Percentiles rank a stretch among this genome's conserved stretches.
Conservation (phyloP, 768 basidiomycete species). For the Tulasnella calospora region DNA sequence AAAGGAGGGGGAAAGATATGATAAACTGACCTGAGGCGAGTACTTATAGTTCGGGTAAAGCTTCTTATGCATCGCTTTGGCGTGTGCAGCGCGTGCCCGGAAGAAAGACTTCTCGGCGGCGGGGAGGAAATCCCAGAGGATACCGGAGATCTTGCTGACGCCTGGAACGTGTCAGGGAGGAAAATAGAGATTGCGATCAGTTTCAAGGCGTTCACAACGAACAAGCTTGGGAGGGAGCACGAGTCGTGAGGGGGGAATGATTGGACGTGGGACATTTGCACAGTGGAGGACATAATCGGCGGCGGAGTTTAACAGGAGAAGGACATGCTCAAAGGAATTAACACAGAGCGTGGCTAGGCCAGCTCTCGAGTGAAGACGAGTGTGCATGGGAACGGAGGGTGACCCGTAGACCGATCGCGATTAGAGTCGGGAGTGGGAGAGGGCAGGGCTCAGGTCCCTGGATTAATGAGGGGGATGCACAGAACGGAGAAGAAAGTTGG, state of each 20-base stretch:
- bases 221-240: background rate
- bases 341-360: slow-evolving; percentile 1
- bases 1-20: background rate
- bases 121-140: slow-evolving; percentile 30
- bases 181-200: slow-evolving; percentile 7
- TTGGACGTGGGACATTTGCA: slow-evolving; percentile 12
- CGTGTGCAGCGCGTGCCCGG: slow-evolving; percentile 28
- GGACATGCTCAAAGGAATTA: slow-evolving; percentile 11
- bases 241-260: background rate
- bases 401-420: background rate
- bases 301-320: slow-evolving; percentile 21
- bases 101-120: slow-evolving; percentile 30
- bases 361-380: slow-evolving; percentile 4
- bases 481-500: background rate
- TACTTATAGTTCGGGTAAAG: slow-evolving; percentile 33
- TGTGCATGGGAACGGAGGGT: slow-evolving; percentile 5
- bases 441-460: slow-evolving; percentile 6
- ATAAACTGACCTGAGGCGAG: slow-evolving; percentile 25
- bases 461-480: background rate
- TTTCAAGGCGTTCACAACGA: slow-evolving; percentile 5
- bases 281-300: slow-evolving; percentile 2
- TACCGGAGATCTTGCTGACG: slow-evolving; percentile 31
- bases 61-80: slow-evolving; percentile 31
- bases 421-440: background rate
- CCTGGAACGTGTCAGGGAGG: slow-evolving; percentile 12